A percentile compares a stretch with the other conserved stretches of the same genome.
Conservation (phyloP, 305 asterid genomes). For the Withania somnifera region DNA sequence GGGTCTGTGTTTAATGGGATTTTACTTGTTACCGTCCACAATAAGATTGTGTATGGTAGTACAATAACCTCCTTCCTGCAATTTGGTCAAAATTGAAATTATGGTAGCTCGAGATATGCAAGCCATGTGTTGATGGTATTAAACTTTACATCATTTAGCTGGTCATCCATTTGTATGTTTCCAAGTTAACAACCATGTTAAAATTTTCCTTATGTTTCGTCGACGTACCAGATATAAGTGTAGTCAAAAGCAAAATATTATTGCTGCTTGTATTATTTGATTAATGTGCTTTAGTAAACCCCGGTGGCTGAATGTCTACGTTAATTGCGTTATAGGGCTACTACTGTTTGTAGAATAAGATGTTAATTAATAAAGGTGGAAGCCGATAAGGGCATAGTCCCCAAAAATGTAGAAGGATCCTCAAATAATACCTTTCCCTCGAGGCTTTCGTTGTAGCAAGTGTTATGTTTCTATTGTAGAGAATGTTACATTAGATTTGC, state of each 20-base stretch:
- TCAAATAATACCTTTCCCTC: neutral
- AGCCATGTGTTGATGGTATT: neutral
- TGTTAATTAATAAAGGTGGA: neutral
- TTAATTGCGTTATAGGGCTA: neutral
- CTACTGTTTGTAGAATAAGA: neutral
- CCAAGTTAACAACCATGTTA: neutral
- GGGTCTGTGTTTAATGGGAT: neutral
- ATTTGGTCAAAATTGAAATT: neutral
- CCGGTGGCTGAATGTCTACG: neutral
- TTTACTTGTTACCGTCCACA: neutral
- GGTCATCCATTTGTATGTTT: neutral
- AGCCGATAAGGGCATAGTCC: neutral
- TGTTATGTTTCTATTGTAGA: neutral
- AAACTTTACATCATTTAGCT: neutral
- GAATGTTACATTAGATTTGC: neutral
- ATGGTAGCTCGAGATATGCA: neutral
- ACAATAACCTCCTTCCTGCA: neutral
- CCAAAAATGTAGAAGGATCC: neutral
- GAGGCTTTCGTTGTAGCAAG: neutral
- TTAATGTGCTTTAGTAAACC: neutral
- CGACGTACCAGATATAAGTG: neutral
- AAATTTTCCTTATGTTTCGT: neutral
- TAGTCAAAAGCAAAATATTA: neutral
- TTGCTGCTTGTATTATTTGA: neutral
- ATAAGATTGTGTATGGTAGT: neutral